Percentiles rank a stretch among this genome's conserved stretches.
These are phyloP conservation scores for Ilyonectria sp. DNA, from an alignment of 2,329 filamentous ascomycete species.

Conservation along the genomic window DNA sequence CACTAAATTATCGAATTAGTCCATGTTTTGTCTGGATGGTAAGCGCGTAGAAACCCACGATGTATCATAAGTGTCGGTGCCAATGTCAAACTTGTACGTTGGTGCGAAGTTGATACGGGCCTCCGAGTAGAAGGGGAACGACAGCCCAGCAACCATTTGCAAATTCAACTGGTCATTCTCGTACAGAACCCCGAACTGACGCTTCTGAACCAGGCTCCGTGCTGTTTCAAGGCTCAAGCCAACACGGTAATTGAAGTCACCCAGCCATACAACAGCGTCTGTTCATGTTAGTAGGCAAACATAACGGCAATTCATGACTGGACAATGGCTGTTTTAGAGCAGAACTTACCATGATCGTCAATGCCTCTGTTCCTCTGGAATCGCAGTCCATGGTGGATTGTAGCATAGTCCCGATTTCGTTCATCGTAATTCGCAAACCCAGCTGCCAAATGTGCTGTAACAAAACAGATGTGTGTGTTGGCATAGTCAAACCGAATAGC, in stretches of 20 bases:
- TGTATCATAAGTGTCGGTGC: constrained; percentile 90
- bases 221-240: constrained; percentile 85
- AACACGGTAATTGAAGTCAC: constrained; percentile 98
- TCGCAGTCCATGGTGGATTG: constrained; percentile 86
- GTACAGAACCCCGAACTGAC: constrained; percentile 84
- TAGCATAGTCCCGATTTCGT: constrained; percentile 92
- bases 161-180: constrained; percentile 96
- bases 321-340: neutral
- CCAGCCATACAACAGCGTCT: constrained; percentile 91
- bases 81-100: constrained; percentile 96
- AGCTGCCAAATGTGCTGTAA: constrained; percentile 95
- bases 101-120: constrained; percentile 89
- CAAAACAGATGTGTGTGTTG: constrained; percentile 92
- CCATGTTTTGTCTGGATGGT: neutral
- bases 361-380: constrained; percentile 95
- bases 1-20: constrained; percentile 62
- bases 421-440: constrained; percentile 98
- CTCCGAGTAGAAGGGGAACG: constrained; percentile 94
- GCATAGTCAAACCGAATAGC: constrained; percentile 96
- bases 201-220: constrained; percentile 78
- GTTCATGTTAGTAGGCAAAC: constrained; percentile 40
- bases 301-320: neutral
- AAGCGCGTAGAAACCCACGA: constrained; percentile 70
- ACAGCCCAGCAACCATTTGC: constrained; percentile 93
- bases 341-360: constrained; percentile 81